Percentiles rank a stretch among this genome's conserved stretches.
These are phyloP conservation scores for Solanum piurae DNA, from an alignment of 257 asterid genomes.

Conservation along the genomic window DNA sequence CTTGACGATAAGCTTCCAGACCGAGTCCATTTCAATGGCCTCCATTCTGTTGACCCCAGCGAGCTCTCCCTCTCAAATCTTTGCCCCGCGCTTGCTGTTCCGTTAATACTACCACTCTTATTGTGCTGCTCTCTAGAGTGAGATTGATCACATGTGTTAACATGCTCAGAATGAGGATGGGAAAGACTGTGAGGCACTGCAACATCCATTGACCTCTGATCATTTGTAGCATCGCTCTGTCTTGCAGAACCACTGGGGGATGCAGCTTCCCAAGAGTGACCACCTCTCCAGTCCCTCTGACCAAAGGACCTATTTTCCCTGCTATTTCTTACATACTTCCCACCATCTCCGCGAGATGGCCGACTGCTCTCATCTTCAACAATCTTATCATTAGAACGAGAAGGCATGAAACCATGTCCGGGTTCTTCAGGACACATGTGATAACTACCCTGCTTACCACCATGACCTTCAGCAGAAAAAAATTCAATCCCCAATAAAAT, in stretches of 20 bases:
- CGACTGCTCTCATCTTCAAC: conserved; percentile 56
- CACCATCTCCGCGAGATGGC: conserved; percentile 50
- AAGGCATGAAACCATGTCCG: conserved; percentile 52
- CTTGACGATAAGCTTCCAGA: conserved; percentile 33
- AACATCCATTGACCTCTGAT: conserved; percentile 51
- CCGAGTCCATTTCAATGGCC: conserved; percentile 27
- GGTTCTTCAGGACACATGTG: conserved; percentile 61
- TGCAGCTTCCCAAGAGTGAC: conserved; percentile 46
- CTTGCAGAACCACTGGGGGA: conserved; percentile 54
- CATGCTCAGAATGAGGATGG: conserved; percentile 10
- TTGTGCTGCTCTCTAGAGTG: conserved; percentile 40
- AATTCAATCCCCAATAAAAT: conserved; percentile 11
- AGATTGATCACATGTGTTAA: conserved; percentile 29
- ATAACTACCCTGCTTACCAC: conserved; percentile 95
- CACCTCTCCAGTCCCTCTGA: conserved; percentile 59
- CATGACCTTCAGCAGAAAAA: conserved; percentile 79
- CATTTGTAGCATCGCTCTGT: conserved; percentile 29
- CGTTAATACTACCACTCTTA: conserved; percentile 23
- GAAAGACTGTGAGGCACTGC: conserved; percentile 14
- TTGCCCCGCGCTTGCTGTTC: conserved; percentile 22
- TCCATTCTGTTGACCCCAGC: conserved; percentile 46
- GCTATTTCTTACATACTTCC: conserved; percentile 39
- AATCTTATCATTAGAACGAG: conserved; percentile 62
- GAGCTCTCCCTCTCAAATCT: conserved; percentile 50
- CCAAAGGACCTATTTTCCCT: conserved; percentile 58